Evolutionary conservation across 192 early-diverging fungal species (phyloP), one percentile per base, ranked within the genome.

Genomic region (Rhizophagus prolifer): DNA sequence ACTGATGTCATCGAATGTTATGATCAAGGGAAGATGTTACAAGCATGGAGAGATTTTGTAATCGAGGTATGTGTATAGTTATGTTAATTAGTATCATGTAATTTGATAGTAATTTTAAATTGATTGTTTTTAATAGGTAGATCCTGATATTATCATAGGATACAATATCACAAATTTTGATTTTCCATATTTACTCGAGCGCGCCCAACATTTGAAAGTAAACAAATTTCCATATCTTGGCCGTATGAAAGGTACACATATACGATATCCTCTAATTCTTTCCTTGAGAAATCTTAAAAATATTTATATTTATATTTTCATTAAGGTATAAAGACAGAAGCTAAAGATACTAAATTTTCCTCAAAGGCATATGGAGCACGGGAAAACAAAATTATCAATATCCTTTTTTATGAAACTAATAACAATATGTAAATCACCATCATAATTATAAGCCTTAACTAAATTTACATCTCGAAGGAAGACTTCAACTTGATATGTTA

Each of bases 111-210:
- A 78, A 31, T 21, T 4, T 46, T 34, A 26, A 1, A 68, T 84
- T 50, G 73, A 25, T 64, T 46, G 60, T 4, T 26, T 38, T 8
- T 67, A 74, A 19, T 71, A 86, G 74, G 92, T 94, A 28, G 97
- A 97, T 78, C 95, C 96, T 0, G 96, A 98, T 85, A 87, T 97
- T 38, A 85, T 98, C 68, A 96, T 95, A 63, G 97, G 97, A 6
- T 99, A 99, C 76, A 99, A 99, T 85, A 97, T 94, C 30, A 90
- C 90, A 83, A 96, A 96, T 76, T 99, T 99, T 82, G 97, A 99
- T 87, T 94, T 97, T 44, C 96, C 96, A 3, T 99, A 98, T 80
- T 83, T 99, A 54, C 74, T 99, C 58, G 97, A 99, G 31, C 88
- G 96, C 14, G 95, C 97, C 6, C 88, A 84, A 26, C 88, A 90